phyloP scores from a whole-genome alignment of 192 early-diverging fungal genomes.

The Coemansia sp. region DNA sequence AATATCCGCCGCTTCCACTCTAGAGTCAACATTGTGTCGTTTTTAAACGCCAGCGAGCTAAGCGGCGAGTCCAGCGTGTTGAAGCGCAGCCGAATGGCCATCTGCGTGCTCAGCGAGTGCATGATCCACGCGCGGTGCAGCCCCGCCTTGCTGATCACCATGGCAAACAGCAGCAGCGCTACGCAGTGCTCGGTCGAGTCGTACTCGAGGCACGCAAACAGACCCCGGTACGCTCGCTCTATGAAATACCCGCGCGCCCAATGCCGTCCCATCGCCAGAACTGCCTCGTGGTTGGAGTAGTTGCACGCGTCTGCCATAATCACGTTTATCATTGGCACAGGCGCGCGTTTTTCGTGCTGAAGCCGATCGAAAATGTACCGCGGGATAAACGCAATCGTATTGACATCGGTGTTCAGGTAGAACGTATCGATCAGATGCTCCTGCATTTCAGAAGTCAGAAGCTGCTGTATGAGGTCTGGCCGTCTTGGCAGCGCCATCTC shows the following conservation, averaged over 20 bases:
- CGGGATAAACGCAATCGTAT: slow-evolving; percentile 45
- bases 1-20: slow-evolving; percentile 56
- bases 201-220: slow-evolving; percentile 49
- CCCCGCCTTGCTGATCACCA: slow-evolving; percentile 39
- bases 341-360: slow-evolving; percentile 21
- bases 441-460: slow-evolving; percentile 16
- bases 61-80: slow-evolving; percentile 49
- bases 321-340: slow-evolving; percentile 35
- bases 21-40: slow-evolving; percentile 25
- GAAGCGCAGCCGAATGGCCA: slow-evolving; percentile 51
- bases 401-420: slow-evolving; percentile 40
- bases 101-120: slow-evolving; percentile 50
- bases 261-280: slow-evolving; percentile 12
- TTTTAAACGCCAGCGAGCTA: slow-evolving; percentile 24
- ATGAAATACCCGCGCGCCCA: slow-evolving; percentile 38
- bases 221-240: slow-evolving; percentile 43
- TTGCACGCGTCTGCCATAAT: slow-evolving; percentile 49
- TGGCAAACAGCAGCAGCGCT: slow-evolving; percentile 43
- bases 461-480: neutral
- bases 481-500: neutral
- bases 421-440: slow-evolving; percentile 44
- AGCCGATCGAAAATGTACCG: slow-evolving; percentile 35
- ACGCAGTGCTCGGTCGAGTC: slow-evolving; percentile 53
- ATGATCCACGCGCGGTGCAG: slow-evolving; percentile 54
- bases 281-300: slow-evolving; percentile 21